Base-by-base conservation (phyloP, 305 asterid genomes). In the Andrographis paniculata region DNA sequence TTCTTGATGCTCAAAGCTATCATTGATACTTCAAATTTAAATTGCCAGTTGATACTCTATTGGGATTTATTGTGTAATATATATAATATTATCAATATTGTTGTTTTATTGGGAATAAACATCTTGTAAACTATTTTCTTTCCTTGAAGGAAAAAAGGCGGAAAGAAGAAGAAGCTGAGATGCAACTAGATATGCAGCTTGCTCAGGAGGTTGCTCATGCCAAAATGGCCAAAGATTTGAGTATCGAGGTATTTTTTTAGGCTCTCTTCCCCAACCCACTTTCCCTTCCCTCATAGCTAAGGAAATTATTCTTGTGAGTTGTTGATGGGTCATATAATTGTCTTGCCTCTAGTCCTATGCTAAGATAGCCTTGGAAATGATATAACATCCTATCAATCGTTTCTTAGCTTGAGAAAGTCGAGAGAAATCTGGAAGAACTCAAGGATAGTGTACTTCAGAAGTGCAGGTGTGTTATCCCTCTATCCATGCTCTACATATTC, bases 151-250 rank as follows among this genome's bases (percentile, higher is more conserved):
- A 89, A 64, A 70, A 78, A 64, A 74, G 62, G 60, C 80, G 82
- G 50, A 79, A 82, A 60, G 74, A 66, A 58, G 98, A 87, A 74
- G 92, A 84, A 71, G 79, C 72, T 20, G 92, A 87, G 68, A 92
- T 82, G 54, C 82, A 50, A 37, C 40, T 51, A 40, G 73, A 56
- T 48, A 24, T 73, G 65, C 79, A 68, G 62, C 82, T 72, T 23
- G 73, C 71, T 56, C 86, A 74, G 67, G 80, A 78, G 56, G 91
- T 81, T 48, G 77, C 74, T 60, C 82, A 78, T 73, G 78, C 82
- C 23, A 84, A 73, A 65, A 35, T 70, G 59, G 82, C 95, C 55
- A 72, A 72, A 70, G 96, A 80, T 55, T 47, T 85, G 63, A 71
- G 65, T 59, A 76, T 62, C 48, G 93, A 89, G 97, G 95, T 88